phyloP scores from a whole-genome alignment of 352 stramenopile species.

The Globisporangium solare region DNA sequence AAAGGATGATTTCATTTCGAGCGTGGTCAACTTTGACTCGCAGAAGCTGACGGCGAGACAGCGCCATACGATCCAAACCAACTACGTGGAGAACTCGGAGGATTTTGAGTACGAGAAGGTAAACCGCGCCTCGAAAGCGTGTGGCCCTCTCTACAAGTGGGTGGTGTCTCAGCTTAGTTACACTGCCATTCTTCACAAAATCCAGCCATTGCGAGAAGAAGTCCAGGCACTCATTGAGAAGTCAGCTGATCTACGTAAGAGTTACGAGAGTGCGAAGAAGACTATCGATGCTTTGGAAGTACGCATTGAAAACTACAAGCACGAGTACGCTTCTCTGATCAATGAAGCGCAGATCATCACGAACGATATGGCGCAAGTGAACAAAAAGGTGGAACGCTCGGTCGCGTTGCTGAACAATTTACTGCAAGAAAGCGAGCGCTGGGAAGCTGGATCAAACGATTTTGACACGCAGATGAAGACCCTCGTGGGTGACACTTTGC shows the following conservation, averaged over 20 bases:
- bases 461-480: constrained; percentile 97
- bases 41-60: constrained; percentile 94
- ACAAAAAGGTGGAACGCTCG: constrained; percentile 96
- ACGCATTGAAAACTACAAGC: constrained; percentile 97
- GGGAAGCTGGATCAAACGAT: constrained; percentile 94
- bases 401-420: constrained; percentile 98
- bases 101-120: constrained; percentile 92
- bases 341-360: constrained; percentile 97
- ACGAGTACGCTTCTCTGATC: constrained; percentile 98
- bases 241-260: constrained; percentile 86
- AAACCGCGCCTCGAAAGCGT: constrained; percentile 93
- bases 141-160: constrained; percentile 99
- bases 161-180: constrained; percentile 98
- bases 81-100: constrained; percentile 93
- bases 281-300: constrained; percentile 94
- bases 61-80: constrained; percentile 93
- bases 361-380: constrained; percentile 97
- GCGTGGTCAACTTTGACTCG: constrained; percentile 98
- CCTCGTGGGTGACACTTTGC: constrained; percentile 95
- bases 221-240: constrained; percentile 96
- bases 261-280: constrained; percentile 91
- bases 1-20: constrained; percentile 98
- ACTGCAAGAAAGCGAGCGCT: constrained; percentile 97
- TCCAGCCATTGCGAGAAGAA: constrained; percentile 98
- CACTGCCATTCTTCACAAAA: constrained; percentile 96